Evolutionary conservation across 1,284 basidiomycete species (phyloP), one percentile per base, ranked within the genome.

Genomic region (Leccinum pachyderme): DNA sequence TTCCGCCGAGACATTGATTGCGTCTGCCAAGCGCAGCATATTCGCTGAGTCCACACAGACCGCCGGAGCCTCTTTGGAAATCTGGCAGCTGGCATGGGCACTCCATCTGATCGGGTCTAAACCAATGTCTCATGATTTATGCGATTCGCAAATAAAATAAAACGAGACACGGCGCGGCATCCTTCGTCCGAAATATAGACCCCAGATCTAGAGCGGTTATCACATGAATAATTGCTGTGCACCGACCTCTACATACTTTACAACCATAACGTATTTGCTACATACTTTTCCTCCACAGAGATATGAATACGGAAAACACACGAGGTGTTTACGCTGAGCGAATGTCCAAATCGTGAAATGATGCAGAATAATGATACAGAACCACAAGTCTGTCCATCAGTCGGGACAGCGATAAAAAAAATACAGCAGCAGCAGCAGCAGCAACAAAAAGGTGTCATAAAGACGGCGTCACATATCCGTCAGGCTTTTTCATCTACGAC

Each of bases 211-310:
- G 43, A 43, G 4, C 12, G 35, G 22, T 41, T 41, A 41, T 41
- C 39, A 41, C 39, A 41, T 41, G 39, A 41, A 12, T 11, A 41
- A 41, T 41, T 41, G 39, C 39, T 41, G 39, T 18, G 15, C 18
- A 6, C n/a, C 33, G 8, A 35, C 33, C 15, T 35, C 33, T 12
- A 35, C n/a, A 39, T 72, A 72, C 37, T 68, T 70, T 72, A 70
- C 71, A 72, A 50, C 51, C 68, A 71, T 72, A 72, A 70, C 58
- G 65, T 70, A 70, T 44, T 61, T 51, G 71, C 69, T 70, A 72
- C 71, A 70, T 66, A 67, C 57, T 59, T 44, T 44, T 44, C 43
- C 43, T 15, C 43, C 24, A 44, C 13, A 44, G 25, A 44, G 13
- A 27, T 15, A 25, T 24, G 25, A 44, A 56, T 64, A 67, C 54